A percentile compares a stretch with the other conserved stretches of the same genome.
phyloP scores from a whole-genome alignment of 192 early-diverging fungal genomes.

The Podila horticola region DNA sequence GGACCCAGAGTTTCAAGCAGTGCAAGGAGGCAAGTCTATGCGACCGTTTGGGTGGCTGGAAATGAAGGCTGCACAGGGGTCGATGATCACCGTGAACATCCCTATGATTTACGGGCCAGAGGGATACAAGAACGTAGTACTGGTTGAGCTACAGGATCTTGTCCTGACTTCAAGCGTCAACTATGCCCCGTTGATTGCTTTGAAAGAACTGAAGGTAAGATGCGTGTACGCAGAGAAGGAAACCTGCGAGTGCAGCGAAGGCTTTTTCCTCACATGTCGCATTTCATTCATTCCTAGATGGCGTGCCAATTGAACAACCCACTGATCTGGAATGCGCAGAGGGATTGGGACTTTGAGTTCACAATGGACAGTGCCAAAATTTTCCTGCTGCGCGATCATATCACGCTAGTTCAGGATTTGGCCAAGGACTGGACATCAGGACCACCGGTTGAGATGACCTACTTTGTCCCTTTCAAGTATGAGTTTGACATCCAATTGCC shows the following conservation, averaged over 20 bases:
- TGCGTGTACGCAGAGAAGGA: background rate
- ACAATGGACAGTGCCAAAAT: constrained; percentile 55
- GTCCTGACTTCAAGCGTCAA: constrained; percentile 74
- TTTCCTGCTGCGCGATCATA: constrained; percentile 79
- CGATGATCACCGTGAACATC: constrained; percentile 63
- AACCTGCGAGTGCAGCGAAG: no score
- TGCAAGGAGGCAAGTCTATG: constrained; percentile 41
- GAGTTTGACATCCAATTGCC: constrained; percentile 60
- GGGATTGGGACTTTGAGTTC: constrained; percentile 75
- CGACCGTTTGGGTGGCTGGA: constrained; percentile 81
- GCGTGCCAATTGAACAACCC: constrained; percentile 66
- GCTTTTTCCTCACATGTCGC: background rate
- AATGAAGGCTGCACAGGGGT: constrained; percentile 60
- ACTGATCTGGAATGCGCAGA: constrained; percentile 73
- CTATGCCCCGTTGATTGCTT: constrained; percentile 66
- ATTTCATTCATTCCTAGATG: constrained; percentile 56
- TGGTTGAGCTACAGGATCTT: constrained; percentile 59
- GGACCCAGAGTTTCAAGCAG: constrained; percentile 41
- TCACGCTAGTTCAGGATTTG: constrained; percentile 78
- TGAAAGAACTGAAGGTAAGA: constrained; percentile 62
- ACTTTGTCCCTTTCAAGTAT: constrained; percentile 80
- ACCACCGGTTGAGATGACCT: constrained; percentile 58
- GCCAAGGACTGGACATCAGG: constrained; percentile 73
- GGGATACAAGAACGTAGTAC: constrained; percentile 67
- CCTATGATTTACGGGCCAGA: constrained; percentile 63